Base-by-base conservation (phyloP, 495 filamentous ascomycete species). In the Astrothelium subdiscretum region DNA sequence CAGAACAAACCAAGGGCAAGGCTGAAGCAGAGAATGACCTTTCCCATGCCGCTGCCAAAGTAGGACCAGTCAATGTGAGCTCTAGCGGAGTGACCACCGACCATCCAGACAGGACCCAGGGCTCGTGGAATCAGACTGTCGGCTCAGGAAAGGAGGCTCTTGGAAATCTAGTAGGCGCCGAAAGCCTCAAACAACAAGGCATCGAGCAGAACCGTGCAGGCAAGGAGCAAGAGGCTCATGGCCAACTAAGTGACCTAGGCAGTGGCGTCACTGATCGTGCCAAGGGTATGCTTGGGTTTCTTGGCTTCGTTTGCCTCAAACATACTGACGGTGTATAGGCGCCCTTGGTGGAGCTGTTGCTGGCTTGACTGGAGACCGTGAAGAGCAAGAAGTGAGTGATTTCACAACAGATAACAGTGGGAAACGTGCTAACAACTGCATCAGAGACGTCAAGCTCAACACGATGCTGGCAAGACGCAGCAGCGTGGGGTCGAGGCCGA, bases 401-500 rank as follows among this genome's bases (percentile, higher is more conserved):
- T n/a, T n/a, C 24, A 8, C 48, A 8, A 10, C 12, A 29, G 29
- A 29, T 10, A 54, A 3, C 29, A 10, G 15, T 3, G 8, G 15
- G 20, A 54, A 15, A 54, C 22, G 15, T 27, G n/a, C 48, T 54
- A 15, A 54, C 12, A 8, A 20, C 5, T 8, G 8, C 24, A 8
- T 3, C 48, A 54, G 69, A 77, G 82, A 66, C 83, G 80, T 57
- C 77, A 85, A 73, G 69, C 81, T 52, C 78, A 86, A 71, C 92
- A 95, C 67, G 92, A 95, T 70, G 74, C 81, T 67, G 92, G 92
- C 35, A 97, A 96, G 83, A 91, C 87, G 27, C 78, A 81, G 70
- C 87, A 95, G 79, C 80, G 92, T 13, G 87, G 92, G 59, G 92
- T 86, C 12, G 92, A 96, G 82, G 74, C 77, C 27, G 92, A 96